Evolutionary conservation across 257 asterid genomes (phyloP).

Genomic region (Dorcoceras hygrometricum): DNA sequence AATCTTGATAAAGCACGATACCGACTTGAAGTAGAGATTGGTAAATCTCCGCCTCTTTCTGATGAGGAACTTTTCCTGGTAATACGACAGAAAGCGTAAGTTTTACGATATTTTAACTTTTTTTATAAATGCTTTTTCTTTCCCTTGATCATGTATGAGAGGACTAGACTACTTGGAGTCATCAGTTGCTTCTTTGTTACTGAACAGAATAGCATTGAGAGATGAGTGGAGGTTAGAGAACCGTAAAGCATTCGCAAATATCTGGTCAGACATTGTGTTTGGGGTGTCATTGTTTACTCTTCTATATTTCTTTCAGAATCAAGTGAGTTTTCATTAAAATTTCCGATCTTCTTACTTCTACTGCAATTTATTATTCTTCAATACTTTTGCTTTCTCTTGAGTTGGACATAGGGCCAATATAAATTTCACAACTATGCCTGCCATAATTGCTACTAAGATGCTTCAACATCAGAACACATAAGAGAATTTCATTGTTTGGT

Average conservation of each 20-base stretch:
- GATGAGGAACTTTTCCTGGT: slow-evolving; percentile 78
- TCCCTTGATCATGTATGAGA: not conserved
- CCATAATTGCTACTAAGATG: not conserved
- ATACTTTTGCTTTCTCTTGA: not conserved
- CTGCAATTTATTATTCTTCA: not conserved
- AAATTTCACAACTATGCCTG: not conserved
- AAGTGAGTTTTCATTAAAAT: slow-evolving; percentile 53
- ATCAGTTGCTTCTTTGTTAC: slow-evolving; percentile 20
- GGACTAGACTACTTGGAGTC: not conserved
- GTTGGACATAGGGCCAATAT: not conserved
- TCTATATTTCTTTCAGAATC: slow-evolving; percentile 70
- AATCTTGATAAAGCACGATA: slow-evolving; percentile 83
- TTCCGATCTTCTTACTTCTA: slow-evolving; percentile 11
- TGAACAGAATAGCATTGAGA: slow-evolving; percentile 73
- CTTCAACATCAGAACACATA: not conserved
- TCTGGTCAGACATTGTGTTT: slow-evolving; percentile 87
- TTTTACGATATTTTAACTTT: slow-evolving; percentile 3
- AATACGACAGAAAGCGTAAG: slow-evolving; percentile 85
- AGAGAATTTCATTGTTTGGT: not conserved
- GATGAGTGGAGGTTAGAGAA: slow-evolving; percentile 89
- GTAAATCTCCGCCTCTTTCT: slow-evolving; percentile 93
- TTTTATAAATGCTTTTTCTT: not conserved
- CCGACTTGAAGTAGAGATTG: slow-evolving; percentile 90
- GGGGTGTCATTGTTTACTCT: slow-evolving; percentile 81
- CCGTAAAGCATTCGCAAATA: slow-evolving; percentile 91